phyloP scores from a whole-genome alignment of 805 yeast species.

The Scheffersomyces amazonensis region DNA sequence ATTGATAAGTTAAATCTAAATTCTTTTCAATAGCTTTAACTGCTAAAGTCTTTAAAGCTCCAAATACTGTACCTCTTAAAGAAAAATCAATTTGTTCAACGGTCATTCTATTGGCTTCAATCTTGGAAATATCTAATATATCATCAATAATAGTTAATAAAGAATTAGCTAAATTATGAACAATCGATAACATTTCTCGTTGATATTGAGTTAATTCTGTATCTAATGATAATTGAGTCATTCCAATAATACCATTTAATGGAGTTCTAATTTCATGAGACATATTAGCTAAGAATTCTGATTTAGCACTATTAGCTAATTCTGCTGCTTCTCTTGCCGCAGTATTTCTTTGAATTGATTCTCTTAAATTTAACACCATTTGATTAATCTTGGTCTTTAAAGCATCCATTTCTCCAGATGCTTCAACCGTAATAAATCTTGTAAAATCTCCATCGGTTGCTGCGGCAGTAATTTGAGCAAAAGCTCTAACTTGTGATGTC shows the following conservation, averaged over 20 bases:
- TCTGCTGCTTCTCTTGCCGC: conserved; percentile 96
- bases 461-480: conserved; percentile 90
- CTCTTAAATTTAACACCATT: conserved; percentile 84
- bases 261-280: conserved; percentile 81
- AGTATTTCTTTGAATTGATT: conserved; percentile 85
- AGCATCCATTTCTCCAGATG: conserved; percentile 86
- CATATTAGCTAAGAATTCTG: conserved; percentile 84
- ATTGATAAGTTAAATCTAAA: conserved; percentile 72
- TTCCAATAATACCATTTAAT: conserved; percentile 89
- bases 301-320: conserved; percentile 82
- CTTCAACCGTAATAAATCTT: conserved; percentile 85
- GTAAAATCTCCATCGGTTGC: conserved; percentile 94
- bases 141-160: conserved; percentile 85
- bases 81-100: conserved; percentile 87
- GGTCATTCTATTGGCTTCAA: conserved; percentile 92
- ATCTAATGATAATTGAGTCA: conserved; percentile 86
- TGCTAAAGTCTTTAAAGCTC: conserved; percentile 84
- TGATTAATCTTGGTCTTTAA: conserved; percentile 65
- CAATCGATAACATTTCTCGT: conserved; percentile 87
- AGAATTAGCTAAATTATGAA: conserved; percentile 83
- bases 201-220: conserved; percentile 89
- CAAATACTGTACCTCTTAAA: conserved; percentile 82
- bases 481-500: conserved; percentile 89
- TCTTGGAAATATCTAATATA: conserved; percentile 86
- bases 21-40: conserved; percentile 88